phyloP scores from a whole-genome alignment of 345 rosid genomes.

The Eucalyptus leucophloia region DNA sequence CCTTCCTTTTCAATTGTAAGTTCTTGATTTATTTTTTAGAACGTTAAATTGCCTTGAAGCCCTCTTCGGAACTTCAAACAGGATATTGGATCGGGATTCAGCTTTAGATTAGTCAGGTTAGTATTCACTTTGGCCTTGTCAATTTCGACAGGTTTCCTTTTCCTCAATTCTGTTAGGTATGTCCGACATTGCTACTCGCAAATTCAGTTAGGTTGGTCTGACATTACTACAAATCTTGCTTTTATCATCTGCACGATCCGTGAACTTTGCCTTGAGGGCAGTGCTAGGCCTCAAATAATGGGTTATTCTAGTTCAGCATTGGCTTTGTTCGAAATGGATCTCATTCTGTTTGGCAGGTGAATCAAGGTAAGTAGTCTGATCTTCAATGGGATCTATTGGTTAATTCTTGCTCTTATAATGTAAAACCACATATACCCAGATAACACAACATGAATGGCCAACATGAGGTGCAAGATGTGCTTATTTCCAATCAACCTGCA shows the following conservation, averaged over 20 bases:
- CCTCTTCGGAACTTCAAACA: not conserved
- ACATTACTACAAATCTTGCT: not conserved
- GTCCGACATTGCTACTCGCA: not conserved
- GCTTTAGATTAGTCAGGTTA: not conserved
- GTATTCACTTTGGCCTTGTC: not conserved
- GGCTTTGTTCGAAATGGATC: not conserved
- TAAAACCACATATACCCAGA: not conserved
- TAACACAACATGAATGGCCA: not conserved
- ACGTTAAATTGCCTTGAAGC: not conserved
- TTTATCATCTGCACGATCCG: not conserved
- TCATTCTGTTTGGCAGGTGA: not conserved
- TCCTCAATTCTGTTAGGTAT: not conserved
- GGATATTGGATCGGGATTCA: not conserved
- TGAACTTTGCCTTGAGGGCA: not conserved
- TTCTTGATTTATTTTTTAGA: not conserved
- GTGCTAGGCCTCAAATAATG: not conserved
- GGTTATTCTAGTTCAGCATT: not conserved
- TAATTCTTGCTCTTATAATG: not conserved
- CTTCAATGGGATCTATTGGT: not conserved
- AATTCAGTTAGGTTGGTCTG: not conserved
- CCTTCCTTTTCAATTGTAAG: not conserved
- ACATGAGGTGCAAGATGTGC: not conserved
- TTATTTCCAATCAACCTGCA: not conserved
- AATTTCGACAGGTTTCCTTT: not conserved
- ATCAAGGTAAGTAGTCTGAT: not conserved